Conservation (phyloP, 441 rosid species). For the Brassica balearica region DNA sequence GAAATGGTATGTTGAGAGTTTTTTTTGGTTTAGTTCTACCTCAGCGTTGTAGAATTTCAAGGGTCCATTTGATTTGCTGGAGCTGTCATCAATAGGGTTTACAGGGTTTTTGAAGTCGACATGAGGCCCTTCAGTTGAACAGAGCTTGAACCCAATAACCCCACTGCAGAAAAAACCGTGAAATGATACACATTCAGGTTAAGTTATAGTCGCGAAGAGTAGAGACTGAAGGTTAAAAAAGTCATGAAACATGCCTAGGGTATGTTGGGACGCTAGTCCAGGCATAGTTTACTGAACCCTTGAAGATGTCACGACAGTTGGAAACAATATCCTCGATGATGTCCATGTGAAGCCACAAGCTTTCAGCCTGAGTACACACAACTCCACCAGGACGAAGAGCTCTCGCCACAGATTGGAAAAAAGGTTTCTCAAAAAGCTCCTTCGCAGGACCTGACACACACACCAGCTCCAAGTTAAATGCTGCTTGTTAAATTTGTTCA, state of each 20-base stretch:
- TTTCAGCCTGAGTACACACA: conserved; percentile 73
- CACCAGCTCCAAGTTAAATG: too few species aligned
- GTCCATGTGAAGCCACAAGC: conserved; percentile 65
- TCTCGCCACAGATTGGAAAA: conserved; percentile 56
- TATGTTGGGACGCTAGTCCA: conserved; percentile 76
- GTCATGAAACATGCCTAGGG: conserved; percentile 49
- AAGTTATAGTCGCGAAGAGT: neutral
- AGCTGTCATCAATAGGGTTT: conserved; percentile 54
- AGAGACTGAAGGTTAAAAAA: too few species aligned
- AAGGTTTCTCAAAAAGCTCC: conserved; percentile 57
- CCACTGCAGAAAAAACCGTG: conserved; percentile 53
- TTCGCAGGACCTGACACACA: conserved; percentile 52
- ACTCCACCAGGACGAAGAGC: conserved; percentile 80
- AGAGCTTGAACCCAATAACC: conserved; percentile 95
- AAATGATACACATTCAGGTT: neutral
- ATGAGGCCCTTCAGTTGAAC: conserved; percentile 88
- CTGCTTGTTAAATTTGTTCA: too few species aligned
- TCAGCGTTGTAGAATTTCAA: conserved; percentile 83
- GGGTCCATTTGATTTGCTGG: conserved; percentile 56
- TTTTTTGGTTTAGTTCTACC: conserved; percentile 41
- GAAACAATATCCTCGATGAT: conserved; percentile 55
- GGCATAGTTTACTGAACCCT: conserved; percentile 74
- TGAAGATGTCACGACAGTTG: conserved; percentile 58
- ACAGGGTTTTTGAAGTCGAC: conserved; percentile 93
- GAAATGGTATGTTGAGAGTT: neutral